phyloP scores from a whole-genome alignment of 768 basidiomycete species.

The Ramaria rubella region DNA sequence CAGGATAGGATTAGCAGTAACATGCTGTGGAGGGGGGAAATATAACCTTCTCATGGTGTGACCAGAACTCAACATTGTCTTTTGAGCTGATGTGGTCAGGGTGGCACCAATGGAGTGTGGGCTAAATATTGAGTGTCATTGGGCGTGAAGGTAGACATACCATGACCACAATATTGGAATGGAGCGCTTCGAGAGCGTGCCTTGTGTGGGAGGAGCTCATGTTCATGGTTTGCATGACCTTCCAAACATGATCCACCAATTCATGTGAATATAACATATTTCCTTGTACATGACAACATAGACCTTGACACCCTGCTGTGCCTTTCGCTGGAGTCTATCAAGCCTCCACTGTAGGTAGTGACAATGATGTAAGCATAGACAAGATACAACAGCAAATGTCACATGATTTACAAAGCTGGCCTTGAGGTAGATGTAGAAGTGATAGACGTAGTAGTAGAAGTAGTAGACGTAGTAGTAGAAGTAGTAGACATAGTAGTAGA shows the following conservation, averaged over 20 bases:
- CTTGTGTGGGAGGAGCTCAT: constrained; percentile 88
- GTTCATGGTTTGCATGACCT: constrained; percentile 87
- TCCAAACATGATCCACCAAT: too few relatives aligned
- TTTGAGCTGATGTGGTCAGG: constrained; percentile 85
- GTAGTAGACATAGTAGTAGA: too few relatives aligned
- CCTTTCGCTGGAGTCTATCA: constrained; percentile 81
- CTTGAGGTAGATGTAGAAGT: too few relatives aligned
- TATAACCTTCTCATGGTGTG: constrained; percentile 80
- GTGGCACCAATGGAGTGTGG: too few relatives aligned
- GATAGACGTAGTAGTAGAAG: too few relatives aligned
- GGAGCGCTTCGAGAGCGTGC: constrained; percentile 69
- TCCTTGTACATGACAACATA: constrained; percentile 95
- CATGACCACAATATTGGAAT: constrained; percentile 84
- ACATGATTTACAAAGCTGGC: too few relatives aligned
- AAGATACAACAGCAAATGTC: too few relatives aligned
- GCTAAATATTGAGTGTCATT: too few relatives aligned
- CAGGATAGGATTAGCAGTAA: background rate
- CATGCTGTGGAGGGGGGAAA: background rate
- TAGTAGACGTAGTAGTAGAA: too few relatives aligned
- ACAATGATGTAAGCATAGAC: too few relatives aligned
- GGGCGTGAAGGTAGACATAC: constrained; percentile 12
- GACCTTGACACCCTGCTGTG: constrained; percentile 85
- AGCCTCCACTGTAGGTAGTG: constrained; percentile 84
- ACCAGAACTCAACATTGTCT: constrained; percentile 82
- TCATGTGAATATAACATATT: constrained; percentile 34